A percentile compares a stretch with the other conserved stretches of the same genome.
Conservation (phyloP, 176 grass and related monocot species). For the Rhipidocladum racemiflorum region DNA sequence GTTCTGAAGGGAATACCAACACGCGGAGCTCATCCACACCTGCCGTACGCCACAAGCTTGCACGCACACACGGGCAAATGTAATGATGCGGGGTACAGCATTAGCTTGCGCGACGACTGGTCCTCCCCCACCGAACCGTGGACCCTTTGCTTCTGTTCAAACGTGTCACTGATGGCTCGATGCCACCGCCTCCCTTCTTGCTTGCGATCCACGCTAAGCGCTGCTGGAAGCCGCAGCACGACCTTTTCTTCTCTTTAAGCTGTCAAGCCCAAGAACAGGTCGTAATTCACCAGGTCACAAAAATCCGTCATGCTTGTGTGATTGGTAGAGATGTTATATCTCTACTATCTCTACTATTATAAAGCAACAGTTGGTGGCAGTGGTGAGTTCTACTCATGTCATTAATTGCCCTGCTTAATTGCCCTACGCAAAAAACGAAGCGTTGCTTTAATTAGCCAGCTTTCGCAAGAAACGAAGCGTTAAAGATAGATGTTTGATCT, state of each 20-base stretch:
- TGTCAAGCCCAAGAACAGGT: background rate
- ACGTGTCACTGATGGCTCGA: constrained; percentile 17
- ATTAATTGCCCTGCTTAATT: too few relatives aligned
- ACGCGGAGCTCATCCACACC: constrained; percentile 12
- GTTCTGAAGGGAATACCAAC: background rate
- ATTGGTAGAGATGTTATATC: background rate
- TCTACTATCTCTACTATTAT: too few relatives aligned
- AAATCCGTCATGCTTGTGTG: background rate
- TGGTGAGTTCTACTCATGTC: too few relatives aligned
- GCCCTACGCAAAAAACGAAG: too few relatives aligned
- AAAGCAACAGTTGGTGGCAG: too few relatives aligned
- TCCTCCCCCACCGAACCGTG: constrained; percentile 16
- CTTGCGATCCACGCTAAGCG: constrained; percentile 40
- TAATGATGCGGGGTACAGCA: background rate
- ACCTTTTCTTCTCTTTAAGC: background rate
- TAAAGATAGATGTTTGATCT: too few relatives aligned
- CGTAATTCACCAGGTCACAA: background rate
- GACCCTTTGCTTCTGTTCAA: background rate
- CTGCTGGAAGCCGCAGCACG: background rate
- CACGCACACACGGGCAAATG: background rate
- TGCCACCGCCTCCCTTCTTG: background rate
- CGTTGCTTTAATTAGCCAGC: too few relatives aligned
- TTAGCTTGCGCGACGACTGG: background rate
- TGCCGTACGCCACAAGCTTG: background rate
- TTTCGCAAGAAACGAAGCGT: too few relatives aligned